phyloP scores from a whole-genome alignment of 768 basidiomycete genomes.

The Hirschioporus abietinus region DNA sequence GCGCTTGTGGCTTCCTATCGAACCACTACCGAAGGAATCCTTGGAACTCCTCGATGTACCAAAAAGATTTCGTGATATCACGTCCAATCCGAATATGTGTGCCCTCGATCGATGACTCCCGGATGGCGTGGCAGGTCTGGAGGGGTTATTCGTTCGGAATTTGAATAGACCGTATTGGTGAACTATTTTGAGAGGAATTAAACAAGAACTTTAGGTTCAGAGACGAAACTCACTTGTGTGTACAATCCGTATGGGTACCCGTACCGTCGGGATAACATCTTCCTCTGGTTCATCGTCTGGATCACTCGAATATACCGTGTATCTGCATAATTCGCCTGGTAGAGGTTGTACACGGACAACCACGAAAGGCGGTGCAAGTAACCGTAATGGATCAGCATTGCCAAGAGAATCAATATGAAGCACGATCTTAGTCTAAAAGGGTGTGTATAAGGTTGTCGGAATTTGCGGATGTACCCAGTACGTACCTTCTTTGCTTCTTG shows the following conservation, averaged over 20 bases:
- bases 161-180: slow-evolving; percentile 88
- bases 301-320: slow-evolving; percentile 69
- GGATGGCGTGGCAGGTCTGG: slow-evolving; percentile 84
- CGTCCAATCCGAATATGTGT: slow-evolving; percentile 86
- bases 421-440: slow-evolving; percentile 73
- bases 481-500: slow-evolving; percentile 75
- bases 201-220: neutral
- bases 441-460: slow-evolving; percentile 7
- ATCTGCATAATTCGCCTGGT: slow-evolving; percentile 77
- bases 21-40: slow-evolving; percentile 72
- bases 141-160: slow-evolving; percentile 71
- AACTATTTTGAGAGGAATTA: slow-evolving; percentile 37
- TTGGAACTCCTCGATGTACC: slow-evolving; percentile 46
- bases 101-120: slow-evolving; percentile 65
- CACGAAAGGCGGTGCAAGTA: slow-evolving; percentile 67
- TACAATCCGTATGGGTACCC: slow-evolving; percentile 69
- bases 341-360: slow-evolving; percentile 78
- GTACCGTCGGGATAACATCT: slow-evolving; percentile 73
- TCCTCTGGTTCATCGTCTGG: slow-evolving; percentile 71
- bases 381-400: slow-evolving; percentile 68
- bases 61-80: slow-evolving; percentile 86
- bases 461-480: slow-evolving; percentile 5
- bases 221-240: slow-evolving; percentile 68
- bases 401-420: slow-evolving; percentile 80
- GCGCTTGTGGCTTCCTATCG: slow-evolving; percentile 62